A percentile compares a stretch with the other conserved stretches of the same genome.
These are phyloP conservation scores for Leccinum disarticulatum DNA, from an alignment of 768 basidiomycete genomes.

Conservation along the genomic window DNA sequence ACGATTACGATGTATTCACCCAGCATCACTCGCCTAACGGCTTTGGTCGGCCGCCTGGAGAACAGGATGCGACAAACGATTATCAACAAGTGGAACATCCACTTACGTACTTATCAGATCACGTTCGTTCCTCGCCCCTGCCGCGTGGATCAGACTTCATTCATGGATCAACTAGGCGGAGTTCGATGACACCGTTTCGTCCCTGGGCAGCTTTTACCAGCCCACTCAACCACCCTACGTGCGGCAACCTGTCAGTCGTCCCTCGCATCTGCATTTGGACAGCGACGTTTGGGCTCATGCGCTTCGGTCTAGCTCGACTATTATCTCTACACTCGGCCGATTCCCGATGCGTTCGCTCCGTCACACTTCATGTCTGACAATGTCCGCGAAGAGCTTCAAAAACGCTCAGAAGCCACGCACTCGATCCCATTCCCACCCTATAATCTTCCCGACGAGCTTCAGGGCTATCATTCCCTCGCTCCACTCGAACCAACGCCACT, in stretches of 20 bases:
- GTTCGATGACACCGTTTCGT: slow-evolving; percentile 28
- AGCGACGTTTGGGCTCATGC: background rate
- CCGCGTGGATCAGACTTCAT: background rate
- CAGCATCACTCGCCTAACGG: slow-evolving; percentile 7
- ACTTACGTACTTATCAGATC: slow-evolving; percentile 20
- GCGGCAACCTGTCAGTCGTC: slow-evolving; percentile 65
- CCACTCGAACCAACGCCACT: slow-evolving; percentile 62
- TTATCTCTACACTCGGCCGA: slow-evolving; percentile 81
- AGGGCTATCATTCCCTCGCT: slow-evolving; percentile 86
- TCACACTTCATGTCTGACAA: slow-evolving; percentile 87
- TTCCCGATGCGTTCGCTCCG: slow-evolving; percentile 54
- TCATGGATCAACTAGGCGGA: slow-evolving; percentile 25
- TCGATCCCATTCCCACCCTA: slow-evolving; percentile 42
- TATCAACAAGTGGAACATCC: slow-evolving; percentile 25
- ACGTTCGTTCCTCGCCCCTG: slow-evolving; percentile 18
- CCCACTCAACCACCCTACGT: slow-evolving; percentile 46
- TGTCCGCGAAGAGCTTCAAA: slow-evolving; percentile 58
- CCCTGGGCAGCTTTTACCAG: slow-evolving; percentile 39
- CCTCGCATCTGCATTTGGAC: background rate
- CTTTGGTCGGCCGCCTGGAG: slow-evolving; percentile 13
- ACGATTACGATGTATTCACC: slow-evolving; percentile 40
- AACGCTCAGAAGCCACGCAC: slow-evolving; percentile 45
- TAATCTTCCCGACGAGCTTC: slow-evolving; percentile 80
- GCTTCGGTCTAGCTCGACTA: slow-evolving; percentile 69
- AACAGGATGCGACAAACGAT: slow-evolving; percentile 16